phyloP scores from a whole-genome alignment of 2,329 filamentous ascomycete genomes.

The Talaromyces sp. region DNA sequence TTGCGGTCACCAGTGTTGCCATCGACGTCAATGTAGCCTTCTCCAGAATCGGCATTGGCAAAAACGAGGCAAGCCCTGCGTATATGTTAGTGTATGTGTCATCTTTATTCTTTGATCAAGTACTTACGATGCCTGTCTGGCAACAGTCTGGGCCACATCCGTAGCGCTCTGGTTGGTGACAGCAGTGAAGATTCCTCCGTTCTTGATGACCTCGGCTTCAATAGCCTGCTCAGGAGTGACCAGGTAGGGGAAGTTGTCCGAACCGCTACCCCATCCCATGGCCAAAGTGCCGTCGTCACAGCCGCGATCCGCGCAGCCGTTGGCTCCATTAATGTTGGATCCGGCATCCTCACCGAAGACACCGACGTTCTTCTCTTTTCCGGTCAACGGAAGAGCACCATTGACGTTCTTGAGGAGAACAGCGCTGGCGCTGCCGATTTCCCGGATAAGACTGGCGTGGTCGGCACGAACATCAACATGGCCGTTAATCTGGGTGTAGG shows the following conservation, averaged over 20 bases:
- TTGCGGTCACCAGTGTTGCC: slow-evolving; percentile 84
- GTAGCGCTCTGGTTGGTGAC: slow-evolving; percentile 56
- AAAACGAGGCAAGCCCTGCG: slow-evolving; percentile 65
- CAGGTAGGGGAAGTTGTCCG: slow-evolving; percentile 58
- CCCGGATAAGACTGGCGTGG: slow-evolving; percentile 67
- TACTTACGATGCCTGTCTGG: slow-evolving; percentile 41
- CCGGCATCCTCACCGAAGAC: slow-evolving; percentile 82
- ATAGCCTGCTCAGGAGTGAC: slow-evolving; percentile 59
- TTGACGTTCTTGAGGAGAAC: slow-evolving; percentile 80
- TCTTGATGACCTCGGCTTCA: slow-evolving; percentile 62
- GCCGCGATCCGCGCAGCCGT: slow-evolving; percentile 67
- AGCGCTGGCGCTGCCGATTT: slow-evolving; percentile 71
- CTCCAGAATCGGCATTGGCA: slow-evolving; percentile 79
- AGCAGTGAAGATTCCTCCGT: slow-evolving; percentile 57
- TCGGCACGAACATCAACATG: slow-evolving; percentile 78
- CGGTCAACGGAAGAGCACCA: slow-evolving; percentile 67
- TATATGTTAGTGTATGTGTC: neutral
- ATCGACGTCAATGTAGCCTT: slow-evolving; percentile 79
- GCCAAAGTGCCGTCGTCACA: slow-evolving; percentile 57
- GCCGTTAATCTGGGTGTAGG: slow-evolving; percentile 65
- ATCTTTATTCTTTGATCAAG: neutral
- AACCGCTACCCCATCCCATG: slow-evolving; percentile 60
- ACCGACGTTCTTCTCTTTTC: slow-evolving; percentile 66
- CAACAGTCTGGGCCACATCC: slow-evolving; percentile 45
- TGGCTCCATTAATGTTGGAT: slow-evolving; percentile 67